phyloP scores from a whole-genome alignment of 257 asterid genomes.

The Plantago elongata region DNA sequence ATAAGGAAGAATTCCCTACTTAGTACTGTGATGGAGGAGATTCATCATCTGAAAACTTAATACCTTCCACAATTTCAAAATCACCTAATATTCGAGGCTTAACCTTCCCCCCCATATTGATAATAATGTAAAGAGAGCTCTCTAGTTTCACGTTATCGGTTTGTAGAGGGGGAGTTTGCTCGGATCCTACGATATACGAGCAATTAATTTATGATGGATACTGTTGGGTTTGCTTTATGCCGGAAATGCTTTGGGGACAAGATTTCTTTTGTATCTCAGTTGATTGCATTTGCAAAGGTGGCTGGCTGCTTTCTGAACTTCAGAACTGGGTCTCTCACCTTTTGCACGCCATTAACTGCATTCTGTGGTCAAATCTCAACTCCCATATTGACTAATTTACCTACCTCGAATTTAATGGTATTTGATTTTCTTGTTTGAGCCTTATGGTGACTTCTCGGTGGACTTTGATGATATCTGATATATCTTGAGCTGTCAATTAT shows the following conservation, averaged over 20 bases:
- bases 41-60: slow-evolving; percentile 32
- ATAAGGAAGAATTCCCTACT: slow-evolving; percentile 22
- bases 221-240: slow-evolving; percentile 17
- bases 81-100: slow-evolving; percentile 31
- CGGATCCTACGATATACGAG: slow-evolving; percentile 34
- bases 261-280: slow-evolving; percentile 44
- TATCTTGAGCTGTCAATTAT: slow-evolving; percentile 42
- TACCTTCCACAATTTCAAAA: slow-evolving; percentile 36
- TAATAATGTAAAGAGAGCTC: slow-evolving; percentile 32
- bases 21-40: slow-evolving; percentile 45
- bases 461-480: slow-evolving; percentile 56
- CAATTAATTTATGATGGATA: slow-evolving; percentile 34
- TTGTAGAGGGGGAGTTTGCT: slow-evolving; percentile 46
- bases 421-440: slow-evolving; percentile 53
- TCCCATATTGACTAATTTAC: slow-evolving; percentile 39
- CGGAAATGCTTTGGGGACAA: slow-evolving; percentile 25
- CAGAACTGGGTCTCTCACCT: slow-evolving; percentile 64
- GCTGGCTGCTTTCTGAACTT: slow-evolving; percentile 59
- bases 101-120: slow-evolving; percentile 29
- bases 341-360: slow-evolving; percentile 50
- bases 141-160: slow-evolving; percentile 35
- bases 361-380: slow-evolving; percentile 50
- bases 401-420: slow-evolving; percentile 38
- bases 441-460: slow-evolving; percentile 46
- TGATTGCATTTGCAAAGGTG: slow-evolving; percentile 56